Percentiles rank a stretch among this genome's conserved stretches.
Evolutionary conservation across 148 eudicot genomes (phyloP).

Genomic region (Fagopyrum homotropicum): DNA sequence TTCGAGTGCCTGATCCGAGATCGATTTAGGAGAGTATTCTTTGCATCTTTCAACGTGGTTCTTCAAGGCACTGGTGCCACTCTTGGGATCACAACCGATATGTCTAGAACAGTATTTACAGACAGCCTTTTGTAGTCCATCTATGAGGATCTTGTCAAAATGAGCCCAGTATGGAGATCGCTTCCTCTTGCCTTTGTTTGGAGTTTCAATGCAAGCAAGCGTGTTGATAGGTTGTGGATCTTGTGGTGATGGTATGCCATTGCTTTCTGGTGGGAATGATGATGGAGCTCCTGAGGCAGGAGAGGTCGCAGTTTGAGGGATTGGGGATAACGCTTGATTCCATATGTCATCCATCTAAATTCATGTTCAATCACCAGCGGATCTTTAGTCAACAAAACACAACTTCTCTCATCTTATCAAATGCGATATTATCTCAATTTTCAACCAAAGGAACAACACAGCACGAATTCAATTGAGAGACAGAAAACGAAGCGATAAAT

Average conservation of each 20-base stretch:
- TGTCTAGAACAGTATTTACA: slow-evolving; percentile 20
- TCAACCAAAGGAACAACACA: background rate
- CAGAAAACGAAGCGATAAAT: background rate
- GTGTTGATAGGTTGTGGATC: background rate
- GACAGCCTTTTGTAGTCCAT: background rate
- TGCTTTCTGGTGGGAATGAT: slow-evolving; percentile 5
- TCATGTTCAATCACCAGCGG: background rate
- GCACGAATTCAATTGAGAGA: background rate
- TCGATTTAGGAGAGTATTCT: background rate
- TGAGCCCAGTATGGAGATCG: slow-evolving; percentile 13
- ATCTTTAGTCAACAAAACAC: background rate
- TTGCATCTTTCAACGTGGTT: slow-evolving; percentile 11
- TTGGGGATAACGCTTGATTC: slow-evolving; percentile 31
- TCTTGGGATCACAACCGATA: slow-evolving; percentile 25
- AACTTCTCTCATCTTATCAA: background rate
- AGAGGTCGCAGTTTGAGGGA: slow-evolving; percentile 21
- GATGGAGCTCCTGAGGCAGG: slow-evolving; percentile 16
- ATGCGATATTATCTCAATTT: background rate
- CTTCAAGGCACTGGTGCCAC: slow-evolving; percentile 9
- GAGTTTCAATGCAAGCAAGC: background rate
- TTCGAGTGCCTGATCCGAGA: background rate
- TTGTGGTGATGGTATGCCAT: background rate
- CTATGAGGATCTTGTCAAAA: slow-evolving; percentile 14
- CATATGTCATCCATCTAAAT: slow-evolving; percentile 18
- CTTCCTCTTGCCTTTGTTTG: slow-evolving; percentile 9